Evolutionary conservation across 139 green algal genomes (phyloP), one percentile per base, ranked within the genome.

Genomic region (Coccomyxa sp.): DNA sequence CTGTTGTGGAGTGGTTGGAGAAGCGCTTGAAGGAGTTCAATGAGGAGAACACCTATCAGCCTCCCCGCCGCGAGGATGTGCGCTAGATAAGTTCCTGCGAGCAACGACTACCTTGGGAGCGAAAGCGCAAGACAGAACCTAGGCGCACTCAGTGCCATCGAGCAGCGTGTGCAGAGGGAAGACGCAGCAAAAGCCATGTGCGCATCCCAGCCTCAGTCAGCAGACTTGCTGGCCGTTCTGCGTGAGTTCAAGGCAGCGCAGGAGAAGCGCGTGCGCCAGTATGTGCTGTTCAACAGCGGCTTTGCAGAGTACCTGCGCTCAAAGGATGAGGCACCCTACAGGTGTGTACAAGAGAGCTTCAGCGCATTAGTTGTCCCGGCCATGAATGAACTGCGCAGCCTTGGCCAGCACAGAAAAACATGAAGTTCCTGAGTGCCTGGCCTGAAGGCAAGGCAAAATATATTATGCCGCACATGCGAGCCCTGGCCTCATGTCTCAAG

Each of bases 21-120:
- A 74, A 86, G 21, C 79, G 85, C 68, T 17, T 89, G 12, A 83
- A 83, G n/a, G 80, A 85, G 32, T 85, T 86, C 31, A 78, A 86
- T 45, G 74, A 86, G 18, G 58, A 77, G 21, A 87, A 79, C 68
- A 90, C 86, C 25, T 88, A 86, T 74, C 81, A 86, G 67, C 45
- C 82, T 4, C 82, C 82, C 0, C 66, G 77, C 13, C 58, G 76
- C 15, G 82, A 38, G 74, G 74, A 78, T 25, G 21, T 71, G 7
- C 18, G 63, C 4, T 71, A 71, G 63, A 9, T 71, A 28, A 9
- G n/a, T n/a, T n/a, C n/a, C n/a, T n/a, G n/a, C 74, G 30, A 7
- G 27, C 18, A 38, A 78, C 3, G n/a, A 75, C 23, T 75, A 27
- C 67, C 4, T 75, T 75, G 23, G 9, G 67, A 30, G 67, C n/a